Base-by-base conservation (phyloP, 108 stramenopile genomes). In the Aurantiochytrium sp. region DNA sequence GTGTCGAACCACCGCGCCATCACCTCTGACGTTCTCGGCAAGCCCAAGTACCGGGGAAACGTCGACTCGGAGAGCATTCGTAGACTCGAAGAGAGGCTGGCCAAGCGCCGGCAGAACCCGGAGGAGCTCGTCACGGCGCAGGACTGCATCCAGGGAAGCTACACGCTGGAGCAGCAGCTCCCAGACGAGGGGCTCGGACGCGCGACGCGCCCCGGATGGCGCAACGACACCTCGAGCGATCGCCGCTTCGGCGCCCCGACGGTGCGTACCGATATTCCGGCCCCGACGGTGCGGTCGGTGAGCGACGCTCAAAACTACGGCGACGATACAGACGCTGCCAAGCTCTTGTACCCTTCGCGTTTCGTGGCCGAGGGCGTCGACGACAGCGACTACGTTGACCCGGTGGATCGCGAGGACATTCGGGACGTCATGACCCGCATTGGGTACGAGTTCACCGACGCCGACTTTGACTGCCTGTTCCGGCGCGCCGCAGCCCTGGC, bases 291-390 rank as follows among this genome's bases (percentile, higher is more conserved):
- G 41, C 87, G 91, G 4, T 93, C 93, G 8, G 89, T 95, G 21
- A 94, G 94, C 21, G 94, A 95, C 68, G 55, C 85, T n/a, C 94
- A 94, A 86, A 95, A 95, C 69, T 95, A 94, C 69, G 95, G 95
- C 4, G 94, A 95, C 59, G 93, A 93, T 86, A 88, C 90, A 27
- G 91, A 68, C 68, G 93, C 93, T 12, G 54, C 68, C 31, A 90
- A 86, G 27, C 86, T 91, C 54, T 69, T 91, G 52, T 55, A 90
- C 36, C 94, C 94, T 5, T 91, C 91, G 54, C 73, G 91, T 54
- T 91, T 93, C 68, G 88, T 90, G 15, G 68, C 89, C 10, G 52
- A 93, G 48, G 94, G 94, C 10, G 87, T 94, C 15, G 92, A 94
- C 69, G 93, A 94, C 54, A 87, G 89, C 55, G 94, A 94, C 85